phyloP scores from a whole-genome alignment of 2,329 filamentous ascomycete species.

The Teratosphaeria pseudoeucalypti region DNA sequence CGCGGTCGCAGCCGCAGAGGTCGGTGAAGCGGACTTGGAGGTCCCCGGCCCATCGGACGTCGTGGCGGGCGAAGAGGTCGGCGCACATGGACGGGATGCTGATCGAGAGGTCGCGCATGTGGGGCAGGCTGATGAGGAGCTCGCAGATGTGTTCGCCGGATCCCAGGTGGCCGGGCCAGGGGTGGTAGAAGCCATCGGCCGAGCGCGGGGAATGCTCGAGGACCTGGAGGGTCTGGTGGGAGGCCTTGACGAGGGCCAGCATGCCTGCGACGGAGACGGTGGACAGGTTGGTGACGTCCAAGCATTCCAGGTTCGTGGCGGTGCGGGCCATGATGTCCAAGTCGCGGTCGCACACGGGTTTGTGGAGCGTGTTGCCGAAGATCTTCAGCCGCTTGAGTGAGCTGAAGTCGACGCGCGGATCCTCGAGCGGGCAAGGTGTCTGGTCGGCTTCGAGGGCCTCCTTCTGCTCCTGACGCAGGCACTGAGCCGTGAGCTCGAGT shows the following conservation, averaged over 20 bases:
- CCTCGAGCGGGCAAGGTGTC: conserved; percentile 31
- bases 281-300: conserved; percentile 44
- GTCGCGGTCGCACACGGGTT: conserved; percentile 42
- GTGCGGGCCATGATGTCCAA: conserved; percentile 41
- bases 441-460: conserved; percentile 30
- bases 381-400: conserved; percentile 42
- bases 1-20: conserved; percentile 32
- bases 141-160: conserved; percentile 39
- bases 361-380: conserved; percentile 44
- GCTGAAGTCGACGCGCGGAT: conserved; percentile 37
- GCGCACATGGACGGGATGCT: conserved; percentile 39
- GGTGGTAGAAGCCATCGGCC: conserved; percentile 42
- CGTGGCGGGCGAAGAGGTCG: conserved; percentile 33
- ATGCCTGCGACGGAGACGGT: conserved; percentile 44
- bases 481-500: conserved; percentile 42
- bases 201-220: conserved; percentile 45
- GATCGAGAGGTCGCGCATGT: conserved; percentile 39
- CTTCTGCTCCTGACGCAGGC: conserved; percentile 37
- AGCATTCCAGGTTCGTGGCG: conserved; percentile 41
- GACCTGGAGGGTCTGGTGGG: conserved; percentile 37
- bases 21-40: conserved; percentile 40
- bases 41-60: conserved; percentile 37
- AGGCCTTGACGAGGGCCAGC: conserved; percentile 42
- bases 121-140: conserved; percentile 36
- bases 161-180: conserved; percentile 35